Evolutionary conservation across 2,329 filamentous ascomycete species (phyloP), one percentile per base, ranked within the genome.

Genomic region (Penicillium sp.): DNA sequence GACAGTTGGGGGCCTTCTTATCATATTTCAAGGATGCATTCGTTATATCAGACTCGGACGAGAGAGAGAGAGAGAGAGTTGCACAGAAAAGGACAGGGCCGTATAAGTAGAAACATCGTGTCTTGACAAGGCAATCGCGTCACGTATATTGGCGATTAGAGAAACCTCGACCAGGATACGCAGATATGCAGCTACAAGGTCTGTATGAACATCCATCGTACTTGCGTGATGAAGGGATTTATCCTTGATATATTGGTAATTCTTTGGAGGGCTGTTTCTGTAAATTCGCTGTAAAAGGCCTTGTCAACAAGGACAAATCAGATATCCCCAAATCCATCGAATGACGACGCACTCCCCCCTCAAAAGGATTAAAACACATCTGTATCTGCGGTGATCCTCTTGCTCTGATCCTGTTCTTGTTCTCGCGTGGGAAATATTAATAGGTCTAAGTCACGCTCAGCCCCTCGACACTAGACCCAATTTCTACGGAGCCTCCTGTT

Each of bases 1-100:
- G 30, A 65, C 58, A 7, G 70, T 72, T 34, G 70, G 66, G 14
- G 64, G 66, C 32, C 67, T 62, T 53, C 71, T 67, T 32, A 74
- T 66, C 72, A 75, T 74, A 48, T 39, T 30, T 26, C 16, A 11
- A 23, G 16, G 23, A 27, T n/a, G n/a, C n/a, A n/a, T n/a, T 23
- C 4, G 39, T 14, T 43, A 18, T 30, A 27, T 29, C 23, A 43
- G 5, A 23, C 23, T 23, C 23, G 23, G 23, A 23, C 5, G 23
- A 23, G 23, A 23, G 23, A 39, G 23, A 23, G 23, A 23, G 23
- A 39, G 36, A n/a, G 23, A 18, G 32, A 14, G 50, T 48, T 45
- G 49, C 18, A 56, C 42, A 35, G 44, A 38, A 29, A 29, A 34
- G 55, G 52, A 48, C 45, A 38, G 47, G 19, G 7, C 49, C n/a